Conservation (phyloP, 495 filamentous ascomycete genomes). For the Aspergillus sclerotiicarbonarius region DNA sequence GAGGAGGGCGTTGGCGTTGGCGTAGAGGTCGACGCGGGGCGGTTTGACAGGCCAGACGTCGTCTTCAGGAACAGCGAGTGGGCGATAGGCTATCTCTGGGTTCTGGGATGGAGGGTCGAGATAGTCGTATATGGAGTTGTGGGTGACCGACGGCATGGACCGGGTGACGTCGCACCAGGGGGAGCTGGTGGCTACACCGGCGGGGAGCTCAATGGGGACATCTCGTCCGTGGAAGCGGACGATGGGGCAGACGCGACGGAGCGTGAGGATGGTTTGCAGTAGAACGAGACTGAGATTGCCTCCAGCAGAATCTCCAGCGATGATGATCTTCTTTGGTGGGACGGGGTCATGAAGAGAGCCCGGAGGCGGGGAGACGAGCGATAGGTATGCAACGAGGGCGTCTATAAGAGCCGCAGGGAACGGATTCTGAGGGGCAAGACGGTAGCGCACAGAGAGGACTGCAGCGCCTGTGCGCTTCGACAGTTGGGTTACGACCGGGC, state of each 20-base stretch:
- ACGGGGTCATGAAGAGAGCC: constrained; percentile 71
- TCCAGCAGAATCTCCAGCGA: constrained; percentile 87
- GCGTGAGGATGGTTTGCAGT: constrained; percentile 69
- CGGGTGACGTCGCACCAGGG: constrained; percentile 79
- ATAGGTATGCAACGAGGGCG: constrained; percentile 77
- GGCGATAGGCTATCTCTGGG: constrained; percentile 22
- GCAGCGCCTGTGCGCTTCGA: constrained; percentile 54
- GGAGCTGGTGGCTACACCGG: constrained; percentile 60
- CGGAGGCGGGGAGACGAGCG: constrained; percentile 74
- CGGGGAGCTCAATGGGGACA: constrained; percentile 65
- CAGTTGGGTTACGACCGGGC: constrained; percentile 44
- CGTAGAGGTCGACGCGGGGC: constrained; percentile 67
- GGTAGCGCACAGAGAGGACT: constrained; percentile 79
- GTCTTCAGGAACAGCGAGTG: constrained; percentile 46
- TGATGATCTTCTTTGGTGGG: constrained; percentile 65
- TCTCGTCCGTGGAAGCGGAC: constrained; percentile 63
- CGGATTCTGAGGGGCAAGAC: constrained; percentile 78
- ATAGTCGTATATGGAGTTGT: constrained; percentile 71
- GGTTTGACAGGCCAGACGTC: constrained; percentile 70
- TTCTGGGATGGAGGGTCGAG: constrained; percentile 53
- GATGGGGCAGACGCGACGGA: constrained; percentile 53
- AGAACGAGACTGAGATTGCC: constrained; percentile 73
- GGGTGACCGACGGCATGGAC: constrained; percentile 64
- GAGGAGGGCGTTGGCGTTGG: constrained; percentile 55
- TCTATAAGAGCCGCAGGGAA: constrained; percentile 85